Conservation (phyloP, 176 grass and related monocot genomes). For the Luzula sylvatica region DNA sequence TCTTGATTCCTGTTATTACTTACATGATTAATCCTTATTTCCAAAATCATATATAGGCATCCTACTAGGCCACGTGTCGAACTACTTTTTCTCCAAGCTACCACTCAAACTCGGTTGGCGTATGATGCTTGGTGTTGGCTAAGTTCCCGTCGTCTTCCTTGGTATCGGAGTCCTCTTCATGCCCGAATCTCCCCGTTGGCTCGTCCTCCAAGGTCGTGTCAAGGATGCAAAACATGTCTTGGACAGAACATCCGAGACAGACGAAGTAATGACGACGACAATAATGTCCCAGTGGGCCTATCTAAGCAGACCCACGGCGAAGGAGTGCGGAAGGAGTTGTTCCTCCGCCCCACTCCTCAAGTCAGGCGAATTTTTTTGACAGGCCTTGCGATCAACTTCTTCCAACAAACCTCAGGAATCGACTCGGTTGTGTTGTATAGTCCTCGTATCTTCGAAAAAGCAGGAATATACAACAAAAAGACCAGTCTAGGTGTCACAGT, state of each 20-base stretch:
- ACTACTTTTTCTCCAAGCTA: conserved; percentile 47
- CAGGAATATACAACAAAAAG: conserved; percentile 17
- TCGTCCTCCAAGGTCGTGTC: conserved; percentile 61
- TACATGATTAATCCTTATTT: not conserved
- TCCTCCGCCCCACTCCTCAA: not conserved
- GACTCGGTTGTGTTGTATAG: conserved; percentile 24
- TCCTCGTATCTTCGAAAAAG: conserved; percentile 20
- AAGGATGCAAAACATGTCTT: conserved; percentile 37
- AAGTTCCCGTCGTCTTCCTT: conserved; percentile 37
- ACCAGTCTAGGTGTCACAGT: conserved; percentile 1
- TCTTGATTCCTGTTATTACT: not conserved
- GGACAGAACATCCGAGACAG: conserved; percentile 43
- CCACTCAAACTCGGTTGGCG: conserved; percentile 42
- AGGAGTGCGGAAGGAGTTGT: conserved; percentile 33
- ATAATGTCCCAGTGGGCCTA: not conserved
- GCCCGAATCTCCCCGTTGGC: conserved; percentile 89
- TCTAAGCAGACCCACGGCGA: conserved; percentile 8
- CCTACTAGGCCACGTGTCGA: conserved; percentile 63
- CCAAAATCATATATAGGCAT: conserved; percentile 23
- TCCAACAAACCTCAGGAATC: conserved; percentile 22
- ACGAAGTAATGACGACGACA: not conserved
- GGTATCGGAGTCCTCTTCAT: conserved; percentile 45
- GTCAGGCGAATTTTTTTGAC: conserved; percentile 15
- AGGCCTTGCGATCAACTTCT: conserved; percentile 12
- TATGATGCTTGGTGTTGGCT: conserved; percentile 43